phyloP scores from a whole-genome alignment of 495 filamentous ascomycete species.

The Penicillium psychrofluorescens region DNA sequence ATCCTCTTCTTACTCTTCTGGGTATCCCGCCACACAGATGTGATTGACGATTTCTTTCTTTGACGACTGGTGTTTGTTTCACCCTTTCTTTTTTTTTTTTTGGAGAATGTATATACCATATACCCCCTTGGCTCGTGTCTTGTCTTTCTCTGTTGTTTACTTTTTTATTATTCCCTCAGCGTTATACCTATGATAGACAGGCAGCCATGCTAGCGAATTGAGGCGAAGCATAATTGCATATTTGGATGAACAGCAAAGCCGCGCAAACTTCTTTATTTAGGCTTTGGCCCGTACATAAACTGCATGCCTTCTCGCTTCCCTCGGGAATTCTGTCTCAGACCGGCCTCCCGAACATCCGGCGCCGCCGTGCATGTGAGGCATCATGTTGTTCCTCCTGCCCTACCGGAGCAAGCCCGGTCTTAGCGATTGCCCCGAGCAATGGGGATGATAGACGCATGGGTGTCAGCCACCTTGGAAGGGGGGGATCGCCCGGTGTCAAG shows the following conservation, averaged over 20 bases:
- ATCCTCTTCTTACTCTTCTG: conserved; percentile 7
- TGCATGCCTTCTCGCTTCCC: background rate
- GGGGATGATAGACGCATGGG: too few species aligned
- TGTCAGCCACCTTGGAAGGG: too few species aligned
- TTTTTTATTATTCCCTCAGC: background rate
- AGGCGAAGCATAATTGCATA: too few species aligned
- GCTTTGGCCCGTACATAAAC: background rate
- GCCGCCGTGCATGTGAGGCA: conserved; percentile 13
- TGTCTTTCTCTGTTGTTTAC: background rate
- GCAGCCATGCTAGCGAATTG: too few species aligned
- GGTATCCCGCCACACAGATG: conserved; percentile 15
- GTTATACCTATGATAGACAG: too few species aligned
- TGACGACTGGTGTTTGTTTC: background rate
- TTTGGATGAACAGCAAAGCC: too few species aligned
- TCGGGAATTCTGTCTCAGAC: conserved; percentile 9
- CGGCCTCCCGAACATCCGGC: background rate
- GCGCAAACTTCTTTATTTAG: background rate
- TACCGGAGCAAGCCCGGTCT: background rate
- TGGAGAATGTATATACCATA: background rate
- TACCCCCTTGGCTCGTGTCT: background rate
- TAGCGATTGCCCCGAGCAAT: too few species aligned
- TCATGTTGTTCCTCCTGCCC: conserved; percentile 12
- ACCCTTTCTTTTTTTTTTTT: conserved; percentile 1
- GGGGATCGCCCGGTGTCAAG: too few species aligned
- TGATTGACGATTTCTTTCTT: conserved; percentile 7